phyloP scores from a whole-genome alignment of 2,329 filamentous ascomycete species.

The Pyrenochaeta sp. region DNA sequence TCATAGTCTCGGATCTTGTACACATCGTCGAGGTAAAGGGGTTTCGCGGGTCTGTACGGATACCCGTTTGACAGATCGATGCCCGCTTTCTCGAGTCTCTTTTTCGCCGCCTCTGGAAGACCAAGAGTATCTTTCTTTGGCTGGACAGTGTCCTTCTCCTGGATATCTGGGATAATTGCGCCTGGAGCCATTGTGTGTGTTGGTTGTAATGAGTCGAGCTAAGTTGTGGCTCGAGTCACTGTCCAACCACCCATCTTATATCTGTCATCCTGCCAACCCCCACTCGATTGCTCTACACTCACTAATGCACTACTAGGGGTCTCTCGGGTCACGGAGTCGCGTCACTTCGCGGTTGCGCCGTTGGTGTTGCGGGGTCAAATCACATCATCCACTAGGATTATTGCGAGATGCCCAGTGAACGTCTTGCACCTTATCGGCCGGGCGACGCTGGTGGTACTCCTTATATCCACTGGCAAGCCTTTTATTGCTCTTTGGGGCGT shows the following conservation, averaged over 20 bases:
- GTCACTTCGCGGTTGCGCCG: slow-evolving; percentile 13
- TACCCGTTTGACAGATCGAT: slow-evolving; percentile 75
- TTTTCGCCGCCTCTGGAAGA: slow-evolving; percentile 64
- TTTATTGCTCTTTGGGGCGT: neutral
- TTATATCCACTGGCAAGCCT: neutral
- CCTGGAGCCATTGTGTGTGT: slow-evolving; percentile 63
- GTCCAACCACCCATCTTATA: slow-evolving; percentile 23
- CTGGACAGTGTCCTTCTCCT: slow-evolving; percentile 63
- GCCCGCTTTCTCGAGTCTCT: slow-evolving; percentile 70
- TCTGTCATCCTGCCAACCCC: slow-evolving; percentile 1
- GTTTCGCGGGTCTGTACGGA: slow-evolving; percentile 72
- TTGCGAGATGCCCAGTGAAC: slow-evolving; percentile 39
- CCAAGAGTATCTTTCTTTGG: slow-evolving; percentile 70
- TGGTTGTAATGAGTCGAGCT: slow-evolving; percentile 1
- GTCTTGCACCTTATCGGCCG: slow-evolving; percentile 28
- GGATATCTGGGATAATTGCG: slow-evolving; percentile 65
- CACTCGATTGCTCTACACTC: slow-evolving; percentile 11
- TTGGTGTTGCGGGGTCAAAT: slow-evolving; percentile 46
- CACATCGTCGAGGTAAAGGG: slow-evolving; percentile 74
- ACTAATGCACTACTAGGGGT: slow-evolving; percentile 18
- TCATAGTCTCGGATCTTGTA: slow-evolving; percentile 66
- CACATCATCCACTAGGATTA: slow-evolving; percentile 42
- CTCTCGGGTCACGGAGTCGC: neutral
- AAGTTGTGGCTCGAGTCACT: neutral
- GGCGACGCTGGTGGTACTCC: slow-evolving; percentile 4